These are phyloP conservation scores for Herpetomonas tarakana DNA, from an alignment of 208 protist species.

Conservation along the genomic window DNA sequence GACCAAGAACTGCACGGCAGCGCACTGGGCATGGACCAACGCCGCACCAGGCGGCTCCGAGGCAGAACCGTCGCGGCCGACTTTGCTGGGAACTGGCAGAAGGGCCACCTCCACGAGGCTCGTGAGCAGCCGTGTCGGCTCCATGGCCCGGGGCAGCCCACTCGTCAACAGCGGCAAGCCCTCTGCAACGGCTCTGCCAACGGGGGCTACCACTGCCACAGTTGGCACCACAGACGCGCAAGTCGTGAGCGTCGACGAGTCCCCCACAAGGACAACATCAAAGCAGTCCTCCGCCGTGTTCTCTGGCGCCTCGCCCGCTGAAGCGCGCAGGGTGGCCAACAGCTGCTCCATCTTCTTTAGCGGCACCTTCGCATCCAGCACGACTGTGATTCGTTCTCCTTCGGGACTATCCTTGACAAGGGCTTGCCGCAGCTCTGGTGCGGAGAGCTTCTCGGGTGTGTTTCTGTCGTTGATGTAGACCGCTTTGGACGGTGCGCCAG, in stretches of 20 bases:
- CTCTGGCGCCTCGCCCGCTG: background rate
- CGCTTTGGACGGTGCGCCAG: background rate
- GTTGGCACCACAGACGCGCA: slow-evolving; percentile 7
- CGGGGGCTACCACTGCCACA: background rate
- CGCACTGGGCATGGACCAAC: slow-evolving; percentile 2
- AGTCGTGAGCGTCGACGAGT: background rate
- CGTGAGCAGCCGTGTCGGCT: slow-evolving; percentile 1
- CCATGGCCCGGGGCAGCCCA: slow-evolving; percentile 1
- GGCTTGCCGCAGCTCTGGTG: background rate
- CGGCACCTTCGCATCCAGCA: background rate
- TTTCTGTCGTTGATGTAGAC: background rate
- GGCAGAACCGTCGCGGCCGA: too few species aligned
- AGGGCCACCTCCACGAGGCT: slow-evolving; percentile 8
- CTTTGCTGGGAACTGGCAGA: background rate
- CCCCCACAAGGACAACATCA: background rate
- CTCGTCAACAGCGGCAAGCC: background rate
- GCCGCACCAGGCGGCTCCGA: background rate
- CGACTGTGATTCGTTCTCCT: background rate
- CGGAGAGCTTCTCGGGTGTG: background rate
- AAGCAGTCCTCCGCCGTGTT: background rate
- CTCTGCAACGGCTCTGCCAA: background rate
- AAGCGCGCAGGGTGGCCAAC: background rate
- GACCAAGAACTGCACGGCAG: slow-evolving; percentile 21
- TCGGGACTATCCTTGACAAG: background rate
- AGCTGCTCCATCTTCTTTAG: background rate